Evolutionary conservation across 768 basidiomycete genomes (phyloP).

Genomic region (Neoboletus brunneissimus): DNA sequence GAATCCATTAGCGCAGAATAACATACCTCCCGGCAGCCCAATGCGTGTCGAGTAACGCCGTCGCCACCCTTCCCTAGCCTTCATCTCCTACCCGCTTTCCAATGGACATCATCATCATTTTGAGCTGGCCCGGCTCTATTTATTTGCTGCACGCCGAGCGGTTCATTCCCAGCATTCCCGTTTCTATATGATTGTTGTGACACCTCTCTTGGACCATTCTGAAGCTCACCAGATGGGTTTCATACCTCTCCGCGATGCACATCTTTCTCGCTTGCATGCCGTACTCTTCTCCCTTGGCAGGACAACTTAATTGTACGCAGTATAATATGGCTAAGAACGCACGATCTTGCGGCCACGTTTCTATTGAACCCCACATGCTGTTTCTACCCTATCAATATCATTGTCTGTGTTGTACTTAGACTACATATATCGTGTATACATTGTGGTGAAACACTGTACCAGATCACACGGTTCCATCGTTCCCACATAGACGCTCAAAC

Average conservation of each 20-base stretch:
- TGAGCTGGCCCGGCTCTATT: not conserved
- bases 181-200: not conserved
- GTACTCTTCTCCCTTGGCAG: constrained; percentile 7
- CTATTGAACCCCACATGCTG: constrained; percentile 15
- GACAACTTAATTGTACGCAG: constrained; percentile 7
- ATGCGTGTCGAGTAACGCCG: constrained; percentile 28
- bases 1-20: constrained; percentile 36
- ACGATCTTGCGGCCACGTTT: constrained; percentile 1
- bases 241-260: constrained; percentile 6
- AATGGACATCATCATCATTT: not conserved
- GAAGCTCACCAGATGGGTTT: not conserved
- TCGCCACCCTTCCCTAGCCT: not conserved
- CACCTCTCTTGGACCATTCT: not conserved
- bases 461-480: not conserved
- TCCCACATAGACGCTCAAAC: not conserved
- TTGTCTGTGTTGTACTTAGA: constrained; percentile 16
- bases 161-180: not conserved
- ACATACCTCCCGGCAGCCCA: constrained; percentile 30
- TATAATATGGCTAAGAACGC: constrained; percentile 17
- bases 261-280: constrained; percentile 12
- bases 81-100: not conserved
- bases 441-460: not conserved
- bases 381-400: constrained; percentile 12
- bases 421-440: constrained; percentile 1
- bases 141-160: not conserved